Evolutionary conservation across 106 monocot genomes (phyloP).

Genomic region (Allium fistulosum): DNA sequence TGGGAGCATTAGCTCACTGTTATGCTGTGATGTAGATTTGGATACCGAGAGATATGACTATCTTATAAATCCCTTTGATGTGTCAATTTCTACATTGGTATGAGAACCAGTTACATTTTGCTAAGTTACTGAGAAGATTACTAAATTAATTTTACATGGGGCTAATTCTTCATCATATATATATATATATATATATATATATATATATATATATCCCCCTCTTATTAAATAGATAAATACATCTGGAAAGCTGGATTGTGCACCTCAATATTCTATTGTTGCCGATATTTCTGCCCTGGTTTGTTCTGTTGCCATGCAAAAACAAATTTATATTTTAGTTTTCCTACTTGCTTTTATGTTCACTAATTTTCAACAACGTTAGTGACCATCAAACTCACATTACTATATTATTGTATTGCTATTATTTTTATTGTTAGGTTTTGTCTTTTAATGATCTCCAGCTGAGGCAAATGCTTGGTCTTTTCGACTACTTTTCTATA

Average conservation of each 20-base stretch:
- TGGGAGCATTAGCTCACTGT: constrained; percentile 14
- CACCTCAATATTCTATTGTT: constrained; percentile 58
- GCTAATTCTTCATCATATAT: too few species aligned
- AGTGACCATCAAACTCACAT: background rate
- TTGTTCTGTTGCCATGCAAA: constrained; percentile 38
- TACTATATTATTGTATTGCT: too few species aligned
- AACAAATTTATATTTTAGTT: constrained; percentile 18
- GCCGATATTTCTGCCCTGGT: constrained; percentile 71
- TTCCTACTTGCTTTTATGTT: constrained; percentile 1
- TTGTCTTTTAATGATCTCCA: constrained; percentile 63
- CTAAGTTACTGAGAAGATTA: too few species aligned
- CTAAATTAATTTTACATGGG: too few species aligned
- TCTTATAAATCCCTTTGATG: constrained; percentile 66
- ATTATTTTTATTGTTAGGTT: constrained; percentile 36
- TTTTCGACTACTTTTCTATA: constrained; percentile 72
- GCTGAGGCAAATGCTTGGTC: constrained; percentile 51
- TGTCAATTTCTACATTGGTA: constrained; percentile 62
- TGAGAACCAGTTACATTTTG: too few species aligned
- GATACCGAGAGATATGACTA: constrained; percentile 44
- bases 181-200: too few species aligned
- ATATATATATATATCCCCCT: too few species aligned
- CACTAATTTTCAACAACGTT: constrained; percentile 4
- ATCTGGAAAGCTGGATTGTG: constrained; percentile 53
- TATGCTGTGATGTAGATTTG: constrained; percentile 16
- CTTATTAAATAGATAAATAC: constrained; percentile 94